Base-by-base conservation (phyloP, 2,329 filamentous ascomycete genomes). In the Epicoccum sorghinum region DNA sequence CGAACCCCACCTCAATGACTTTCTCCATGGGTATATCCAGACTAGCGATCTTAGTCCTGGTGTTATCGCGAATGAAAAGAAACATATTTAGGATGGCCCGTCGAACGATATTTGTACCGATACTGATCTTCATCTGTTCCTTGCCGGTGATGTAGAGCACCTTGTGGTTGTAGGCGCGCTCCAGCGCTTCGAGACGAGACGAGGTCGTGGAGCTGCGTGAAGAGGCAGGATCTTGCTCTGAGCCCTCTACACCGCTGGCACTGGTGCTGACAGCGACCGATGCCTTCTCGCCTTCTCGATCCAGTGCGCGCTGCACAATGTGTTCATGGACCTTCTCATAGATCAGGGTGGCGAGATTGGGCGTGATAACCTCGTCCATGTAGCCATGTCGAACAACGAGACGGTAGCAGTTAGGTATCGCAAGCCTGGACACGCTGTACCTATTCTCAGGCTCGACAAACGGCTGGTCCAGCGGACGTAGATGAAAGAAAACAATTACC, bases 361-460 rank as follows among this genome's bases (percentile, higher is more conserved):
- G 83, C 0, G 83, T 87, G 40, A 91, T 80, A 25, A 90, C 82
- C 57, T 88, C 83, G 62, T 92, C 89, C 72, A 84, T 88, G 70
- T 89, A 92, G 1, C 89, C 89, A 65, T 91, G 86, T 10, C 88
- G 83, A 2, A 90, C 79, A 2, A 88, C 84, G 7, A 91, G 78
- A 3, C 87, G 83, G 68, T 90, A 91, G 61, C 86, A 87, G 29
- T 86, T 83, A 0, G 84, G 83, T n/a, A 89, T 71, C 0, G 76
- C 68, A 7, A 79, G 71, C 7, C 76, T 70, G 7, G 69, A 68
- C 4, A 82, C 74, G n/a, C 77, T 75, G 58, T 82, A 83, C 1
- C 81, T 75, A 10, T 84, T 77, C 4, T 79, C 78, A 2, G 60
- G 62, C 4, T 59, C 49, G 1, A 70, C 65, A 12, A 67, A 62